phyloP scores from a whole-genome alignment of 805 yeast genomes.

The Nakazawaea ambrosiae region DNA sequence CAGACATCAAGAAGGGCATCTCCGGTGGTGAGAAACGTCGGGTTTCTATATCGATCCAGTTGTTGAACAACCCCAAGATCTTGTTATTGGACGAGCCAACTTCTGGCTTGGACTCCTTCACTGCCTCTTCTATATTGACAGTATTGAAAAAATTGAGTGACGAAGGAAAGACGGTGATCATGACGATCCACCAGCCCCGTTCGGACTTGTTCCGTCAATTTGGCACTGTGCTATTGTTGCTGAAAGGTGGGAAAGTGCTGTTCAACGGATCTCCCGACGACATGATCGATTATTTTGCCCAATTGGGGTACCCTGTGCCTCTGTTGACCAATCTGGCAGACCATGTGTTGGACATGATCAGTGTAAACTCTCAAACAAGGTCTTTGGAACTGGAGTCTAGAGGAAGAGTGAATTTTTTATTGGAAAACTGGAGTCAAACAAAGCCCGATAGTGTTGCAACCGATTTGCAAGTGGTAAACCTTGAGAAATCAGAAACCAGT shows the following conservation, averaged over 20 bases:
- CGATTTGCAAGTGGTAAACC: not conserved
- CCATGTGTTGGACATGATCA: constrained; percentile 53
- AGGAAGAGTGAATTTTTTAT: constrained; percentile 30
- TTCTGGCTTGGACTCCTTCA: constrained; percentile 69
- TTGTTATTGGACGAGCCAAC: constrained; percentile 74
- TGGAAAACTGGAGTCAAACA: constrained; percentile 29
- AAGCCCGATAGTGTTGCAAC: not conserved
- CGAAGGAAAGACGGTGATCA: constrained; percentile 49
- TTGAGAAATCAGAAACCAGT: not conserved
- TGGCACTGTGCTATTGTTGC: constrained; percentile 56
- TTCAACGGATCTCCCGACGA: constrained; percentile 46
- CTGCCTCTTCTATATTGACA: constrained; percentile 52
- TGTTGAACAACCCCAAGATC: constrained; percentile 57
- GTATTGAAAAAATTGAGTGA: constrained; percentile 46
- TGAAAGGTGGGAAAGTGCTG: constrained; percentile 57
- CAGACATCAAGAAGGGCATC: constrained; percentile 45
- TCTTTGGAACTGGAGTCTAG: constrained; percentile 32
- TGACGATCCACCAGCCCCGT: constrained; percentile 76
- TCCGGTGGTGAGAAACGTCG: constrained; percentile 71
- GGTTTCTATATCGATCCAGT: constrained; percentile 66
- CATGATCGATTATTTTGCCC: constrained; percentile 37
- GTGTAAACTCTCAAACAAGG: constrained; percentile 31
- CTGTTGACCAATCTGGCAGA: constrained; percentile 59
- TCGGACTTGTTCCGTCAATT: constrained; percentile 53
- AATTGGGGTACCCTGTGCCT: constrained; percentile 45